phyloP scores from a whole-genome alignment of 2,329 filamentous ascomycete genomes.

The Chaetothyriales sp. region DNA sequence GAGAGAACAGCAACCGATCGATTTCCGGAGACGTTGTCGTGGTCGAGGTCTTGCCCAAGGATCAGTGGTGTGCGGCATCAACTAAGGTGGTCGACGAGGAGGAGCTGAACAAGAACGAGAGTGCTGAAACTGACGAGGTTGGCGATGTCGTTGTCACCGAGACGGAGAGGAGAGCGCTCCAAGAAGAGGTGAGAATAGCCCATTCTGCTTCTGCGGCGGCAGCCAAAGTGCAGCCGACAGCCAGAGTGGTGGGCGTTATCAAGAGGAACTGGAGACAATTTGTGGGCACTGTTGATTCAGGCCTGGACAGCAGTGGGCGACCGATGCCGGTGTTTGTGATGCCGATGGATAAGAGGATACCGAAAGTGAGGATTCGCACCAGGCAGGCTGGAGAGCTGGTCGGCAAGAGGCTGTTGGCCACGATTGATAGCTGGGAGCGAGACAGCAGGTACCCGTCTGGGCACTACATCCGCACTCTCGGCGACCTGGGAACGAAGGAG shows the following conservation, averaged over 20 bases:
- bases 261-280: constrained; percentile 98
- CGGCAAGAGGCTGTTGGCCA: constrained; percentile 81
- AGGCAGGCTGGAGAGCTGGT: constrained; percentile 77
- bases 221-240: constrained; percentile 72
- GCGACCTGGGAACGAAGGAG: constrained; percentile 90
- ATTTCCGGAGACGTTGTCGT: constrained; percentile 87
- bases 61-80: constrained; percentile 93
- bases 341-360: constrained; percentile 95
- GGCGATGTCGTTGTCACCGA: constrained; percentile 69
- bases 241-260: constrained; percentile 76
- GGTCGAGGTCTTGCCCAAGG: constrained; percentile 78
- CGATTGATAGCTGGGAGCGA: constrained; percentile 88
- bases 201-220: constrained; percentile 68
- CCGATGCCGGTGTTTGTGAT: constrained; percentile 90
- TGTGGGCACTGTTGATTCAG: constrained; percentile 75
- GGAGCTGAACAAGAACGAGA: constrained; percentile 78
- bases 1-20: constrained; percentile 90
- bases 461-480: constrained; percentile 83
- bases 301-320: constrained; percentile 66
- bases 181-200: constrained; percentile 77
- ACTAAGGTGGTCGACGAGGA: constrained; percentile 95
- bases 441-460: constrained; percentile 85
- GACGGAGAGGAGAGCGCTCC: constrained; percentile 68
- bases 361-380: constrained; percentile 86
- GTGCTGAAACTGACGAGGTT: constrained; percentile 66